Evolutionary conservation across 1,139 yeast species (phyloP).

Genomic region (Yamadazyma taylorii): DNA sequence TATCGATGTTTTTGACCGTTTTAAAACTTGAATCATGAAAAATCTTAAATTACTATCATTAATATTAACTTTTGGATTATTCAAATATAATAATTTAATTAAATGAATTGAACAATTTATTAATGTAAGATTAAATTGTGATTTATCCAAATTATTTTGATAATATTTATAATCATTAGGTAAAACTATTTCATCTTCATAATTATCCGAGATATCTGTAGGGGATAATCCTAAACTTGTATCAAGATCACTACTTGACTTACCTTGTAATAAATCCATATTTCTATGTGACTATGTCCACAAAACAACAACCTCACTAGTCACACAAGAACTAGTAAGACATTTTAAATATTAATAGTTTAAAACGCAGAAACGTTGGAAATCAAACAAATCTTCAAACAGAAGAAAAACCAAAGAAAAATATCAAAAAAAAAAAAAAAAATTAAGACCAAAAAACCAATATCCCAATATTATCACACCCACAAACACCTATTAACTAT

Average conservation of each 20-base stretch:
- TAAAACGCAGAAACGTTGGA: slow-evolving; percentile 9
- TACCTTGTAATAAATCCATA: too few relatives aligned
- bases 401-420: slow-evolving; percentile 1
- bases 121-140: slow-evolving; percentile 42
- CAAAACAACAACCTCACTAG: background rate
- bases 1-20: slow-evolving; percentile 66
- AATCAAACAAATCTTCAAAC: too few relatives aligned
- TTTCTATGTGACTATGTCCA: background rate
- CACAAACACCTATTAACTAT: background rate
- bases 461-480: too few relatives aligned
- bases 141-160: slow-evolving; percentile 39
- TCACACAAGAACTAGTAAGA: background rate
- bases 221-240: background rate
- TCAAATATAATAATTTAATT: slow-evolving; percentile 35
- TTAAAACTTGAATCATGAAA: slow-evolving; percentile 64
- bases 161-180: slow-evolving; percentile 46
- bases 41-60: slow-evolving; percentile 31
- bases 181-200: slow-evolving; percentile 1
- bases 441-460: background rate
- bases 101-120: slow-evolving; percentile 40
- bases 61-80: slow-evolving; percentile 15
- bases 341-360: background rate
- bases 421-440: background rate
- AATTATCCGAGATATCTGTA: background rate
- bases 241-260: too few relatives aligned